phyloP scores from a whole-genome alignment of 1,139 yeast species.

The Geotrichum armillariae region DNA sequence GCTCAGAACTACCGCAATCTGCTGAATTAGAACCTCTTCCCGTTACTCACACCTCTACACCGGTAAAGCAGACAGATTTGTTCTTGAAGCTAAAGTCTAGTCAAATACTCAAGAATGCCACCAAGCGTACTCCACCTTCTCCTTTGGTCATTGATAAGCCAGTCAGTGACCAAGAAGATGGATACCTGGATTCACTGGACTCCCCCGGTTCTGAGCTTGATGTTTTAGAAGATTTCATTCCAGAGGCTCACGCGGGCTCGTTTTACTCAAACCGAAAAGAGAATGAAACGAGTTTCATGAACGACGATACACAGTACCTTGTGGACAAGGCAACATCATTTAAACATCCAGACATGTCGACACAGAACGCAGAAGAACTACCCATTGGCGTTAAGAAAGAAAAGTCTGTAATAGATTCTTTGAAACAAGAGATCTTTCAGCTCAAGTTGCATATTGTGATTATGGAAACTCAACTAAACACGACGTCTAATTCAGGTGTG shows the following conservation, averaged over 20 bases:
- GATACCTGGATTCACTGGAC: slow-evolving; percentile 8
- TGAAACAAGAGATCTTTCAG: slow-evolving; percentile 26
- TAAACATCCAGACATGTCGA: slow-evolving; percentile 1
- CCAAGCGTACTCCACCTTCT: slow-evolving; percentile 10
- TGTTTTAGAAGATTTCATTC: slow-evolving; percentile 14
- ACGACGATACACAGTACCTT: slow-evolving; percentile 7
- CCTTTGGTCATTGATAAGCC: neutral
- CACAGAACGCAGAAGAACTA: slow-evolving; percentile 4
- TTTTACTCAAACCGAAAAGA: neutral
- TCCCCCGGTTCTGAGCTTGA: slow-evolving; percentile 14
- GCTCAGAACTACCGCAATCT: neutral
- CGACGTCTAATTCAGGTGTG: slow-evolving; percentile 25
- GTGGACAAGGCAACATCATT: slow-evolving; percentile 4
- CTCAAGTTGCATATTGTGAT: slow-evolving; percentile 26
- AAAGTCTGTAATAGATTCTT: slow-evolving; percentile 20
- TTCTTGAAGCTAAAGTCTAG: neutral
- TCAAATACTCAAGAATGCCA: slow-evolving; percentile 7
- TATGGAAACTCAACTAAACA: slow-evolving; percentile 24
- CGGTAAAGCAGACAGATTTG: neutral
- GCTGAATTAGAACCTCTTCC: neutral
- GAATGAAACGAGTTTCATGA: neutral
- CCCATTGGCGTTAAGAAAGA: slow-evolving; percentile 17
- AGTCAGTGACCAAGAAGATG: neutral
- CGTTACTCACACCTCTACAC: neutral
- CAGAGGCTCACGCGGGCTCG: slow-evolving; percentile 2